phyloP scores from a whole-genome alignment of 805 yeast species.

The Pichia scutulata region DNA sequence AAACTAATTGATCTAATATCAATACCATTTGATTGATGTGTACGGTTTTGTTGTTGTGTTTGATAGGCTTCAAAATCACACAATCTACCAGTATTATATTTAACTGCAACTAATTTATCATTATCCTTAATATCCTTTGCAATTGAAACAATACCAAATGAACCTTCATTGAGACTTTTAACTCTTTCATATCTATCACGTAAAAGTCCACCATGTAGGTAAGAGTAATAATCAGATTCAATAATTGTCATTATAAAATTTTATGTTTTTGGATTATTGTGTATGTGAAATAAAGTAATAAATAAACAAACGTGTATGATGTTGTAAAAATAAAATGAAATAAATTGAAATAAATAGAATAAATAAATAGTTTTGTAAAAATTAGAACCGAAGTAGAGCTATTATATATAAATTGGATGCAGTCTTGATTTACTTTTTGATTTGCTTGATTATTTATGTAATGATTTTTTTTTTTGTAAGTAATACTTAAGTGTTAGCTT shows the following conservation, averaged over 20 bases:
- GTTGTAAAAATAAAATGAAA: too few species aligned
- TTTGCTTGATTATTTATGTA: neutral
- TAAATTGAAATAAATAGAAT: neutral
- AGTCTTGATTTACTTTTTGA: neutral
- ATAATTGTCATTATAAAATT: neutral
- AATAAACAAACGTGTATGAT: neutral
- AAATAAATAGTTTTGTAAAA: neutral
- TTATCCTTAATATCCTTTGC: slow-evolving; percentile 58
- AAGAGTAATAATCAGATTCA: slow-evolving; percentile 20
- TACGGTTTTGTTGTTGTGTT: slow-evolving; percentile 8
- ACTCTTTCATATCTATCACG: slow-evolving; percentile 59
- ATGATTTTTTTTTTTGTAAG: neutral
- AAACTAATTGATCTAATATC: slow-evolving; percentile 11
- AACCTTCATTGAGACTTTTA: slow-evolving; percentile 79
- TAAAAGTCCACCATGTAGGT: slow-evolving; percentile 37
- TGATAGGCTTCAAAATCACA: slow-evolving; percentile 29
- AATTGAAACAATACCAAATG: slow-evolving; percentile 85
- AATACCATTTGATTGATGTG: slow-evolving; percentile 1
- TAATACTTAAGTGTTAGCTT: neutral
- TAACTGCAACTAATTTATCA: slow-evolving; percentile 66
- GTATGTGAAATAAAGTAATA: neutral
- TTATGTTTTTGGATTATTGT: neutral
- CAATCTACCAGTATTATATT: slow-evolving; percentile 63
- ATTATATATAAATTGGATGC: neutral
- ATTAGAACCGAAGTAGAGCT: neutral